phyloP scores from a whole-genome alignment of 352 stramenopile species.

The Pythium utonaiense region DNA sequence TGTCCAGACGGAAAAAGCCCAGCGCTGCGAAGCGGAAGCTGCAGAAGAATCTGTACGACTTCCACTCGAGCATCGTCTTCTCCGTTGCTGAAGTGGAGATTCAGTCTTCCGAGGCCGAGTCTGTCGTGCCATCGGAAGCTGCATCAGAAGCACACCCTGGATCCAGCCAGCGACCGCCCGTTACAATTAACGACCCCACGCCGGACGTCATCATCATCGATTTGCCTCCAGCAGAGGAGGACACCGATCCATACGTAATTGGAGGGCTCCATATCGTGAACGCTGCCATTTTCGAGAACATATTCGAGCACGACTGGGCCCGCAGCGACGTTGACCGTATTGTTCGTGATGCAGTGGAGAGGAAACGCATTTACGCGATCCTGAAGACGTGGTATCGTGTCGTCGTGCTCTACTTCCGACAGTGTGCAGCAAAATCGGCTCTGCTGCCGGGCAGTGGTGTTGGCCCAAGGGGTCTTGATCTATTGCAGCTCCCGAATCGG shows the following conservation, averaged over 20 bases:
- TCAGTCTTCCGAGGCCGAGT: neutral
- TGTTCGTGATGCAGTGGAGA: slow-evolving; percentile 64
- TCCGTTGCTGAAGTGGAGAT: slow-evolving; percentile 28
- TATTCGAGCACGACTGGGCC: slow-evolving; percentile 59
- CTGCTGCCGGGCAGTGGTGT: neutral
- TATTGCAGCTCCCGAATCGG: slow-evolving; percentile 48
- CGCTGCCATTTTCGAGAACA: slow-evolving; percentile 28
- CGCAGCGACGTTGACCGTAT: slow-evolving; percentile 44
- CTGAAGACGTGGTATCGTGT: slow-evolving; percentile 50
- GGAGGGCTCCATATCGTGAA: slow-evolving; percentile 27
- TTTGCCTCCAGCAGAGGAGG: slow-evolving; percentile 11
- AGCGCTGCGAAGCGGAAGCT: slow-evolving; percentile 32
- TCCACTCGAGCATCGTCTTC: slow-evolving; percentile 58
- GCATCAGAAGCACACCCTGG: neutral
- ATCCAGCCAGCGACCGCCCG: too few species aligned
- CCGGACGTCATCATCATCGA: slow-evolving; percentile 13
- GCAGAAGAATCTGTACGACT: slow-evolving; percentile 54
- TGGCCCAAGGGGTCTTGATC: slow-evolving; percentile 13
- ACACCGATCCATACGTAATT: slow-evolving; percentile 28
- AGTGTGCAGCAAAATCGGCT: slow-evolving; percentile 35
- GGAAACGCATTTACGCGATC: slow-evolving; percentile 44
- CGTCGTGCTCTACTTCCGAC: slow-evolving; percentile 62
- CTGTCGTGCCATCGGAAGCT: neutral
- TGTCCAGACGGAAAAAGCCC: slow-evolving; percentile 8
- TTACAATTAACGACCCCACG: neutral